A percentile compares a stretch with the other conserved stretches of the same genome.
These are phyloP conservation scores for Claviceps sorghi DNA, from an alignment of 2,329 filamentous ascomycete genomes.

Conservation along the genomic window DNA sequence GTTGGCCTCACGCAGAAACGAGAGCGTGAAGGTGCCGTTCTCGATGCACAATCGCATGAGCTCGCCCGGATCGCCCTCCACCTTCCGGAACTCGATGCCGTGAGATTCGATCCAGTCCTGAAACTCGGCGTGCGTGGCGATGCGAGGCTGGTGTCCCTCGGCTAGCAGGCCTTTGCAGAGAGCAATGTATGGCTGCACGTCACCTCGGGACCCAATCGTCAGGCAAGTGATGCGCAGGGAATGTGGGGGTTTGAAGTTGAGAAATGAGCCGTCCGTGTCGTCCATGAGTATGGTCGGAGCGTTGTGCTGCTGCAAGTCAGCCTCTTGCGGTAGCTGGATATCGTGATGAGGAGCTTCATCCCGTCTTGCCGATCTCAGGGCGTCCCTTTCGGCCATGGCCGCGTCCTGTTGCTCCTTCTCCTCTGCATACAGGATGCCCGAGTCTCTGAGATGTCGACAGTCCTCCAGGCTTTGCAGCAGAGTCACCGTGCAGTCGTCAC, in stretches of 20 bases:
- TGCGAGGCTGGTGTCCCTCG: conserved; percentile 74
- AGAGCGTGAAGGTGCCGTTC: conserved; percentile 90
- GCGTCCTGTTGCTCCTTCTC: conserved; percentile 57
- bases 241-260: conserved; percentile 77
- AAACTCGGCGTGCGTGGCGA: conserved; percentile 88
- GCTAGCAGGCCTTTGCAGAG: conserved; percentile 79
- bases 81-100: conserved; percentile 79
- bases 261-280: conserved; percentile 71
- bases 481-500: conserved; percentile 81
- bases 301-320: conserved; percentile 33
- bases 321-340: conserved; percentile 31
- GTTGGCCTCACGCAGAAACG: conserved; percentile 78
- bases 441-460: conserved; percentile 54
- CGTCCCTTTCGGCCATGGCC: conserved; percentile 67
- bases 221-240: conserved; percentile 78
- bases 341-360: conserved; percentile 38
- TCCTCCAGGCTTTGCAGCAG: conserved; percentile 64
- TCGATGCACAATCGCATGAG: conserved; percentile 94
- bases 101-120: conserved; percentile 79
- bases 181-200: conserved; percentile 95
- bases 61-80: conserved; percentile 84
- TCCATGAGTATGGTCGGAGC: conserved; percentile 74
- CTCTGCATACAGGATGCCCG: conserved; percentile 50
- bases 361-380: conserved; percentile 59
- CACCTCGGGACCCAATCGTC: conserved; percentile 88